A percentile compares a stretch with the other conserved stretches of the same genome.
phyloP scores from a whole-genome alignment of 495 filamentous ascomycete species.

The Penicillium cosmopolitanum region DNA sequence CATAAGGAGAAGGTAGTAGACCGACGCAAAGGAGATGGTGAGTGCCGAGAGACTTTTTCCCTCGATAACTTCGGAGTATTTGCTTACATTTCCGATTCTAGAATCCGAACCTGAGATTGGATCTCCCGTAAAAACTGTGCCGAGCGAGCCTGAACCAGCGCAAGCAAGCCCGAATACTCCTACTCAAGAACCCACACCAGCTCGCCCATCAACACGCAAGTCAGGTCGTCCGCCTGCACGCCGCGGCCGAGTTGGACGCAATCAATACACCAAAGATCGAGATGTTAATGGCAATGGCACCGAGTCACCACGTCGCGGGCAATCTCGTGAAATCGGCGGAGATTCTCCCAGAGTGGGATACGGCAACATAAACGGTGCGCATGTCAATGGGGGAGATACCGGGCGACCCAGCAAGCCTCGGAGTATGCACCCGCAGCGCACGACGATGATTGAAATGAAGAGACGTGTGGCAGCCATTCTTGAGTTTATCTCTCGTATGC shows the following conservation, averaged over 20 bases:
- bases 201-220: conserved; percentile 62
- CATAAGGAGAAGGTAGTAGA: conserved; percentile 77
- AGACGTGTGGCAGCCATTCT: conserved; percentile 79
- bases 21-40: conserved; percentile 76
- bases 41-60: conserved; percentile 17
- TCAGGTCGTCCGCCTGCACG: conserved; percentile 66
- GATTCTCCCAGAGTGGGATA: conserved; percentile 47
- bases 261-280: conserved; percentile 82
- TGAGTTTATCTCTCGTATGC: conserved; percentile 88
- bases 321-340: conserved; percentile 62
- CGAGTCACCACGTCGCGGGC: conserved; percentile 65
- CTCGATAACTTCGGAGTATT: neutral
- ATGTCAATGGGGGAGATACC: conserved; percentile 48
- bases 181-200: conserved; percentile 47
- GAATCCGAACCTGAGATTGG: conserved; percentile 45
- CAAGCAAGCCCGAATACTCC: conserved; percentile 59
- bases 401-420: conserved; percentile 62
- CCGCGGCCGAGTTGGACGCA: conserved; percentile 74
- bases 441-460: conserved; percentile 92
- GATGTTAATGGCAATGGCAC: conserved; percentile 61
- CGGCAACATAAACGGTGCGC: conserved; percentile 33
- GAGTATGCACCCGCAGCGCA: conserved; percentile 57
- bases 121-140: conserved; percentile 44
- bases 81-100: conserved; percentile 19
- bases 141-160: conserved; percentile 43